Base-by-base conservation (phyloP, 1,284 basidiomycete species). In the Ceratobasidium sp. region DNA sequence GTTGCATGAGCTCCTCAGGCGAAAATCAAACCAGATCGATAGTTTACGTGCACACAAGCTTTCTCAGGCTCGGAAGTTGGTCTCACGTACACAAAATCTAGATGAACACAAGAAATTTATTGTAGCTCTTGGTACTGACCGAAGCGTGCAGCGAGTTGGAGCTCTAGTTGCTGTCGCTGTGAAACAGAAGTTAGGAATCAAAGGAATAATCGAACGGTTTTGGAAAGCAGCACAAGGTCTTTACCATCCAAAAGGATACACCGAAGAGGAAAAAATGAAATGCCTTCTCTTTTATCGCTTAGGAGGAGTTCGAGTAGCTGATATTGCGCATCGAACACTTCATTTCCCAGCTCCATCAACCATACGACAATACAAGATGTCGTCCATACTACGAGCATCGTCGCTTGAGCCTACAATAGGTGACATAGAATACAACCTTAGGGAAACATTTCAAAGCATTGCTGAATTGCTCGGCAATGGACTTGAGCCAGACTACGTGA, bases 61-160 rank as follows among this genome's bases (percentile, higher is more conserved):
- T 6, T 4, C 48, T 26, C 48, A 52, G 26, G 21, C 21, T 26
- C 23, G 26, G 2, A 52, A 52, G 23, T 23, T 52, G 6, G 48
- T 23, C 3, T 26, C 48, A 23, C 23, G 26, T 8, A 16, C 16
- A 55, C 52, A 30, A n/a, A 55, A 32, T 18, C 52, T 55, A 14
- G 52, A 55, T 55, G 52, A 55, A 30, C 28, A 55, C 52, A 55
- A 55, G 52, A 26, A 30, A 34, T 32, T 55, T 30, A 30, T 32
- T 6, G 28, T 55, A 14, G 52, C 52, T 2, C 8, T 55, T 8
- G 52, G 52, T 4, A 34, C 26, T 14, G 52, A 30, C 18, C 52
- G 52, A 16, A 52, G 48, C 16, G 52, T 55, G 2, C 26, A 55
- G 28, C 3, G 52, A 16, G 52, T 55, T 5, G 28, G 28, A 5